phyloP scores from a whole-genome alignment of 305 asterid genomes.

The Plantago coronopus region DNA sequence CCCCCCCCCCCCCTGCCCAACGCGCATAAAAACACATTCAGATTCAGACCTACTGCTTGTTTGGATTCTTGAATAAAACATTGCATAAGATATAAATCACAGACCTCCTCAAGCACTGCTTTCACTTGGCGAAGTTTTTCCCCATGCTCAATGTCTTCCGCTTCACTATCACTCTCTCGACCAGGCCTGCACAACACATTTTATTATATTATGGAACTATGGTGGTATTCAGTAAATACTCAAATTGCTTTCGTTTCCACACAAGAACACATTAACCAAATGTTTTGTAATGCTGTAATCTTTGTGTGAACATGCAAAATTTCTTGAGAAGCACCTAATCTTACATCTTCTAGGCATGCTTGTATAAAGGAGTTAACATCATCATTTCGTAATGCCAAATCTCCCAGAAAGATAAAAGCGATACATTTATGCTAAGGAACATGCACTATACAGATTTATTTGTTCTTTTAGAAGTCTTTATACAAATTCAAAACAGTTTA shows the following conservation, averaged over 20 bases:
- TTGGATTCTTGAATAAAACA: too few species aligned
- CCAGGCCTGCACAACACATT: conserved; percentile 58
- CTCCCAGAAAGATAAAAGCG: neutral
- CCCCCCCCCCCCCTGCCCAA: too few species aligned
- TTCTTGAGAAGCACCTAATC: too few species aligned
- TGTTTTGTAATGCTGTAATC: too few species aligned
- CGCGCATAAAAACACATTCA: too few species aligned
- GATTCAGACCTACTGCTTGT: too few species aligned
- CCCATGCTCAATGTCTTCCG: conserved; percentile 93
- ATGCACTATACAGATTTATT: neutral
- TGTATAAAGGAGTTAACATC: neutral
- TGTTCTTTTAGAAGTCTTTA: neutral
- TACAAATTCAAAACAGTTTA: neutral
- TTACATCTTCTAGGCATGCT: neutral
- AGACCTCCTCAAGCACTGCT: conserved; percentile 99
- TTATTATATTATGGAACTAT: too few species aligned
- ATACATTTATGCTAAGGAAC: neutral
- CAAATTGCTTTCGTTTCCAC: too few species aligned
- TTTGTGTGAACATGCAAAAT: too few species aligned
- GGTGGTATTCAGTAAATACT: too few species aligned
- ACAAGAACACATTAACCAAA: too few species aligned
- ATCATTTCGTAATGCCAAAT: neutral
- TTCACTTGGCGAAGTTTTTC: conserved; percentile 99
- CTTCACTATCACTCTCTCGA: conserved; percentile 95
- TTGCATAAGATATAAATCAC: neutral